phyloP scores from a whole-genome alignment of 2,329 filamentous ascomycete species.

The Acephala macrosclerotiorum region DNA sequence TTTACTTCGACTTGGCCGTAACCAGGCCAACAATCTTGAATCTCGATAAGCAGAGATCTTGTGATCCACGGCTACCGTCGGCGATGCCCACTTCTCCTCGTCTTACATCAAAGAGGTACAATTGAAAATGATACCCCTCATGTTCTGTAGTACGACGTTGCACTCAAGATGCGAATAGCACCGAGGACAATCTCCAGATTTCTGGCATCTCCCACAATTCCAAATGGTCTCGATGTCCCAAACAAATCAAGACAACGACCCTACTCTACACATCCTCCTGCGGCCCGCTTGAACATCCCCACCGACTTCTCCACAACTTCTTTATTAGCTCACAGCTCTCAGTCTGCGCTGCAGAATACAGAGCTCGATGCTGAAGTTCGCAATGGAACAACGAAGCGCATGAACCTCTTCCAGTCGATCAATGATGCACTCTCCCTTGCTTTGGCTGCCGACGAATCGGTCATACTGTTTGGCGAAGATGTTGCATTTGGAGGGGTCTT shows the following conservation, averaged over 20 bases:
- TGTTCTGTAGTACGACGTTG: constrained; percentile 20
- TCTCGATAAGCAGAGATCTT: not conserved
- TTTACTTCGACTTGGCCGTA: constrained; percentile 11
- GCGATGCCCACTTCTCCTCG: not conserved
- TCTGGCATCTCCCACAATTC: constrained; percentile 20
- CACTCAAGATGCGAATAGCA: constrained; percentile 34
- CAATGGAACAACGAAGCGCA: constrained; percentile 78
- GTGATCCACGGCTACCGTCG: constrained; percentile 14
- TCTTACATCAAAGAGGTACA: constrained; percentile 14
- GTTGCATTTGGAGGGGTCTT: constrained; percentile 98
- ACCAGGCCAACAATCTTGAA: not conserved
- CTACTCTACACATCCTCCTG: constrained; percentile 53
- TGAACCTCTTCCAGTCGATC: constrained; percentile 94
- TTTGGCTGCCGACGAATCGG: constrained; percentile 81
- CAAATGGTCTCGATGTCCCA: constrained; percentile 8
- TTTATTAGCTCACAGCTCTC: constrained; percentile 81
- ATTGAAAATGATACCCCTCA: constrained; percentile 20
- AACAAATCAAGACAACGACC: constrained; percentile 21
- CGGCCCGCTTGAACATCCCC: constrained; percentile 79
- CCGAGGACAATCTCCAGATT: constrained; percentile 22
- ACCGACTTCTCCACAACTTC: constrained; percentile 86
- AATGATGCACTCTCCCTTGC: constrained; percentile 88
- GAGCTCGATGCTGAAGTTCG: constrained; percentile 74
- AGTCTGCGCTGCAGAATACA: constrained; percentile 71
- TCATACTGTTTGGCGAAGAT: constrained; percentile 94